Evolutionary conservation across 768 basidiomycete species (phyloP).

Genomic region (Mycena polygramma): DNA sequence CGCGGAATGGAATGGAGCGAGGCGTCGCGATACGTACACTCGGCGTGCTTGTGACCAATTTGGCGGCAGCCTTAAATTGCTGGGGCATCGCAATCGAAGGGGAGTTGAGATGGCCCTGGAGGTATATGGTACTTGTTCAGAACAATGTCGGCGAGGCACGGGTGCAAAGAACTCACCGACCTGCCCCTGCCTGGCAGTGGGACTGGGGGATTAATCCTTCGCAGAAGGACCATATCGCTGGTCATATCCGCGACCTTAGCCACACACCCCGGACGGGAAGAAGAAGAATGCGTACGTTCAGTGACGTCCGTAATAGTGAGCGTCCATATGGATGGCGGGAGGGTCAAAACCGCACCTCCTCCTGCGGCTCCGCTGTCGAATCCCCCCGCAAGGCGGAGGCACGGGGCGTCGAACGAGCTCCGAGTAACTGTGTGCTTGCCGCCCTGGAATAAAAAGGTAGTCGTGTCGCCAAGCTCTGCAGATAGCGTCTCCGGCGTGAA

Average conservation of each 20-base stretch:
- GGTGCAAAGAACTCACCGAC: constrained; percentile 48
- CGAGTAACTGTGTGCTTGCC: constrained; percentile 57
- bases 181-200: constrained; percentile 56
- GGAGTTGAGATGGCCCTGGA: constrained; percentile 54
- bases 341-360: constrained; percentile 38
- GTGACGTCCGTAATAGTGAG: constrained; percentile 51
- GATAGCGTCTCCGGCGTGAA: constrained; percentile 50
- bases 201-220: constrained; percentile 48
- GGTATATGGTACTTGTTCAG: not conserved
- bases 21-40: constrained; percentile 38
- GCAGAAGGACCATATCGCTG: constrained; percentile 57
- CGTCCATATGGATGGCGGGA: constrained; percentile 46
- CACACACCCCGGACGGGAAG: constrained; percentile 3
- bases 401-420: constrained; percentile 52
- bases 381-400: constrained; percentile 53
- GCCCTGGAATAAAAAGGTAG: constrained; percentile 56
- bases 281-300: constrained; percentile 35
- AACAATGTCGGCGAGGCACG: not conserved
- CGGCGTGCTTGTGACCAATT: constrained; percentile 43
- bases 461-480: constrained; percentile 49
- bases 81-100: constrained; percentile 44
- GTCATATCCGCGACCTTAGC: constrained; percentile 6
- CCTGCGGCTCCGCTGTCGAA: constrained; percentile 55
- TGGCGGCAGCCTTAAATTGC: constrained; percentile 46
- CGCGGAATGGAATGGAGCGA: not conserved